Percentiles rank a stretch among this genome's conserved stretches.
phyloP scores from a whole-genome alignment of 129 eudicot species.

The Rutidosis leptorrhynchoides region DNA sequence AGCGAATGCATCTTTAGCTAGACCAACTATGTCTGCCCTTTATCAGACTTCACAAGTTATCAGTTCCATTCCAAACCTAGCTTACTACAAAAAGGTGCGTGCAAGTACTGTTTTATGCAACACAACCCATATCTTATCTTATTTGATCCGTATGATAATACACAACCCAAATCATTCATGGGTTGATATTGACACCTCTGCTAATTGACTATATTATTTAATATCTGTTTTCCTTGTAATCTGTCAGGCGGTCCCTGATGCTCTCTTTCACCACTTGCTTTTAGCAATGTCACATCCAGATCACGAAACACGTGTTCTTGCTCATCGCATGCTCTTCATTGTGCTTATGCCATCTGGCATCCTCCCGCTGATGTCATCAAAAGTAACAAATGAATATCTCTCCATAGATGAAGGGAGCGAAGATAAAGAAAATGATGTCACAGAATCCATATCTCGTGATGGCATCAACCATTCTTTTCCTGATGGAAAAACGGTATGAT shows the following conservation, averaged over 20 bases:
- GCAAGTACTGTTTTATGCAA: slow-evolving; percentile 20
- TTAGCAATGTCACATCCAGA: slow-evolving; percentile 85
- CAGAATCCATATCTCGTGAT: slow-evolving; percentile 31
- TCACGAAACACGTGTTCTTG: slow-evolving; percentile 66
- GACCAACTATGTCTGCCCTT: slow-evolving; percentile 57
- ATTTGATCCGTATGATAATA: background rate
- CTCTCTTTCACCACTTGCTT: slow-evolving; percentile 76
- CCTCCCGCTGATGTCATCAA: slow-evolving; percentile 23
- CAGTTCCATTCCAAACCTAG: slow-evolving; percentile 57
- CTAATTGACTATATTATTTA: slow-evolving; percentile 8
- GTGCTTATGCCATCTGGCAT: slow-evolving; percentile 63
- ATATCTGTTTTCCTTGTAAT: slow-evolving; percentile 9
- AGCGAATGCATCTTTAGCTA: slow-evolving; percentile 45
- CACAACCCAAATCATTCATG: slow-evolving; percentile 1
- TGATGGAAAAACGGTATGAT: slow-evolving; percentile 50
- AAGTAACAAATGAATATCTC: slow-evolving; percentile 27
- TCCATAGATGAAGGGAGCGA: slow-evolving; percentile 18
- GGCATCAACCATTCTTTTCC: slow-evolving; percentile 43
- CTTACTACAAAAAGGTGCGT: slow-evolving; percentile 62
- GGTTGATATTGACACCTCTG: background rate
- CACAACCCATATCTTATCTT: background rate
- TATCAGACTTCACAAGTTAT: slow-evolving; percentile 61
- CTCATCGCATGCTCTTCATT: slow-evolving; percentile 57
- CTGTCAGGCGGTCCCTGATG: slow-evolving; percentile 77
- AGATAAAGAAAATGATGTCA: slow-evolving; percentile 32